Evolutionary conservation across 176 grass and related monocot species (phyloP).

Genomic region (Avena sativa): DNA sequence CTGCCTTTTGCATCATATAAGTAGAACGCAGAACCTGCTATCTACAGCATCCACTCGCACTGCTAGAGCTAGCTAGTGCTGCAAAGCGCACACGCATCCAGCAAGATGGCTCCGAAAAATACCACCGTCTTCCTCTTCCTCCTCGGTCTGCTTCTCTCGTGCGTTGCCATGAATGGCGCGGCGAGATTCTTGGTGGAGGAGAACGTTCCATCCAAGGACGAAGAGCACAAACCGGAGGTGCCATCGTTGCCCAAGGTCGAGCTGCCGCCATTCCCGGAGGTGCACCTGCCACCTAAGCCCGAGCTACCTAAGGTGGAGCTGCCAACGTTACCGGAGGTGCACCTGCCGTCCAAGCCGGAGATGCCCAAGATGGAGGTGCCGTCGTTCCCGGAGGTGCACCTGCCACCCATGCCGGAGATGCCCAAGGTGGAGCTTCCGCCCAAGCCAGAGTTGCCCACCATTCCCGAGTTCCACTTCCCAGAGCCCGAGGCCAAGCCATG

Average conservation of each 20-base stretch:
- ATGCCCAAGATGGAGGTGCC: not conserved
- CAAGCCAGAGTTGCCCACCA: too few species aligned
- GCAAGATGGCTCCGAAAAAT: not conserved
- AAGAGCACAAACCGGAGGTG: not conserved
- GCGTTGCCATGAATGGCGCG: not conserved
- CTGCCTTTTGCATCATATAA: not conserved
- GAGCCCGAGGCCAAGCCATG: too few species aligned
- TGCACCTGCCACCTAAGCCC: not conserved
- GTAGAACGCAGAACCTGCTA: not conserved
- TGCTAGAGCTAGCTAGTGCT: not conserved
- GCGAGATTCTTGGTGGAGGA: not conserved
- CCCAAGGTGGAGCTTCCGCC: not conserved
- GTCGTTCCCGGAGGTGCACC: not conserved
- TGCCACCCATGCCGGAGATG: slow-evolving; percentile 15
- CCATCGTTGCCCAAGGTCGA: not conserved
- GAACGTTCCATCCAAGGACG: not conserved
- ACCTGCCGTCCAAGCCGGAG: not conserved
- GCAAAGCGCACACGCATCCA: not conserved
- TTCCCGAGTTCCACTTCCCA: too few species aligned
- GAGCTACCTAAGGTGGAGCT: not conserved
- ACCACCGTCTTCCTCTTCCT: not conserved
- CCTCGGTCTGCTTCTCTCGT: not conserved
- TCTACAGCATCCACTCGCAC: not conserved
- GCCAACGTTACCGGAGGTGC: not conserved
- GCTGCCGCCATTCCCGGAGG: slow-evolving; percentile 1